phyloP scores from a whole-genome alignment of 2,329 filamentous ascomycete genomes.

The Pyrenophora teres region DNA sequence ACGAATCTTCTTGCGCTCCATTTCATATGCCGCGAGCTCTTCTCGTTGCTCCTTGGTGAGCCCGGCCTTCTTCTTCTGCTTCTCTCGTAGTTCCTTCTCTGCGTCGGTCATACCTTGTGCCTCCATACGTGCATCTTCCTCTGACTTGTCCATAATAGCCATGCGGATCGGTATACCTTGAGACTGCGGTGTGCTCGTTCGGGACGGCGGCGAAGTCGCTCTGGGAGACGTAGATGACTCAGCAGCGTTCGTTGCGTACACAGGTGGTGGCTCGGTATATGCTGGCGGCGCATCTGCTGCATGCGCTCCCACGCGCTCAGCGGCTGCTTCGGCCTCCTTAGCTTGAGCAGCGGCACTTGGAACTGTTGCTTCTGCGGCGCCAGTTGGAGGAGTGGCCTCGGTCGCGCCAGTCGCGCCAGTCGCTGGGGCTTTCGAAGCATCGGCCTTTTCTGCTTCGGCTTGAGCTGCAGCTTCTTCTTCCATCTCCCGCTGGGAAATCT shows the following conservation, averaged over 20 bases:
- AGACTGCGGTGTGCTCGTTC: conserved; percentile 57
- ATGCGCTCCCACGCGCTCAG: conserved; percentile 45
- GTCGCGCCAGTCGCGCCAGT: conserved; percentile 19
- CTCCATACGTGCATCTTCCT: conserved; percentile 72
- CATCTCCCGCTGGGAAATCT: conserved; percentile 85
- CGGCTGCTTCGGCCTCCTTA: conserved; percentile 49
- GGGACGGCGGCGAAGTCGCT: conserved; percentile 46
- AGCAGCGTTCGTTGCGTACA: conserved; percentile 54
- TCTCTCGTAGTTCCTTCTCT: conserved; percentile 75
- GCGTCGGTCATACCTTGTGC: conserved; percentile 70
- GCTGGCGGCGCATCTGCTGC: conserved; percentile 44
- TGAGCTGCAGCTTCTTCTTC: conserved; percentile 69
- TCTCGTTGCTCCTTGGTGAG: conserved; percentile 92
- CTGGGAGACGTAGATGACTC: conserved; percentile 36
- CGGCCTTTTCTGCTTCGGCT: conserved; percentile 45
- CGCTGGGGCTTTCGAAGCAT: conserved; percentile 26
- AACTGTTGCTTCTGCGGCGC: conserved; percentile 12
- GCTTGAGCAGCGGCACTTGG: conserved; percentile 48
- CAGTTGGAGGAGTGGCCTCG: conserved; percentile 12
- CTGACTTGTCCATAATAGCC: conserved; percentile 85
- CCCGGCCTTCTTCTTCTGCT: conserved; percentile 87
- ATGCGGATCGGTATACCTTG: conserved; percentile 73
- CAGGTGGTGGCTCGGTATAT: conserved; percentile 44
- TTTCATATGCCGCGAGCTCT: conserved; percentile 84
- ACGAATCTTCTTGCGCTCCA: conserved; percentile 79